Percentiles rank a stretch among this genome's conserved stretches.
Evolutionary conservation across 352 stramenopile species (phyloP).

Genomic region (Phytophthora pseudosyringae): DNA sequence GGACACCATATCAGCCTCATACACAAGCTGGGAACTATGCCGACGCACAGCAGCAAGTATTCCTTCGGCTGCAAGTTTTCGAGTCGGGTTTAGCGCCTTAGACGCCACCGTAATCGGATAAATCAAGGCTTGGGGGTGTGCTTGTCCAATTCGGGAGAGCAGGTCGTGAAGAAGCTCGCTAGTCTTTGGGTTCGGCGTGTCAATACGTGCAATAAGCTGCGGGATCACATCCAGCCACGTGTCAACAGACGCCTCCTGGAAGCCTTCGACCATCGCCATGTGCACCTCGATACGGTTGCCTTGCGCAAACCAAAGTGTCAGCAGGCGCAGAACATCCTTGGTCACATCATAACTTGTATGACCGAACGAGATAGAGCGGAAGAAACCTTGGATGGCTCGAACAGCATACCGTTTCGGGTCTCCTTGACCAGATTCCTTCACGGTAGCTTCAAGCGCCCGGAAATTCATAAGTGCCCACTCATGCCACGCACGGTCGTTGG

Average conservation of each 20-base stretch:
- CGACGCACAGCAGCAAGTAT: constrained; percentile 95
- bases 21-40: constrained; percentile 96
- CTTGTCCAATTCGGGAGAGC: constrained; percentile 93
- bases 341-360: constrained; percentile 92
- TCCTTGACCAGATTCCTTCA: constrained; percentile 54
- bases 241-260: constrained; percentile 96
- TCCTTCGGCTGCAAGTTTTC: constrained; percentile 92
- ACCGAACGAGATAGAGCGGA: constrained; percentile 97
- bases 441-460: constrained; percentile 68
- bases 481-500: constrained; percentile 98
- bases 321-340: constrained; percentile 98
- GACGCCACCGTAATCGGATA: constrained; percentile 98
- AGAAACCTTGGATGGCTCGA: constrained; percentile 97
- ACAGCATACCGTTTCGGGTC: constrained; percentile 87
- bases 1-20: constrained; percentile 96
- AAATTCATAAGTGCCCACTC: constrained; percentile 99
- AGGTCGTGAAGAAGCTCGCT: constrained; percentile 83
- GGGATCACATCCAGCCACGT: constrained; percentile 99
- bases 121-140: constrained; percentile 98
- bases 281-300: constrained; percentile 93
- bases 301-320: constrained; percentile 99
- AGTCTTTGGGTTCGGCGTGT: constrained; percentile 82
- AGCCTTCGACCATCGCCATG: constrained; percentile 78
- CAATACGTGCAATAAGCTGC: constrained; percentile 95
- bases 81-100: constrained; percentile 94